Conservation (phyloP, 176 grass and related monocot genomes). For the Triticum aestivum region DNA sequence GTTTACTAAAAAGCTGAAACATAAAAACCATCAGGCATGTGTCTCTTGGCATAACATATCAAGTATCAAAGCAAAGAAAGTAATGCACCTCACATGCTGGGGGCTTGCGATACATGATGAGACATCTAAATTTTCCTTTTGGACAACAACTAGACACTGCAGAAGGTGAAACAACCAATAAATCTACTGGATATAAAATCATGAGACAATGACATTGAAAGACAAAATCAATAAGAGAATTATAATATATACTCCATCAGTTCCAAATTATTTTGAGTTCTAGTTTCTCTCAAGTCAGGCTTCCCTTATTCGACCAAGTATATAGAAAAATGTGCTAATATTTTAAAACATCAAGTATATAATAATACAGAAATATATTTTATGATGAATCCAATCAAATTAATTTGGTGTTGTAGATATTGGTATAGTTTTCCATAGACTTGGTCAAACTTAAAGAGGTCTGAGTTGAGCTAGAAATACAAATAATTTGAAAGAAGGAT, state of each 20-base stretch:
- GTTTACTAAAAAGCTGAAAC: conserved; percentile 87
- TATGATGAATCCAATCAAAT: background rate
- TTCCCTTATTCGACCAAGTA: background rate
- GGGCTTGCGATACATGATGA: conserved; percentile 83
- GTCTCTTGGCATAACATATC: conserved; percentile 25
- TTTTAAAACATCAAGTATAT: background rate
- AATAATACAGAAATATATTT: background rate
- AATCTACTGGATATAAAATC: background rate
- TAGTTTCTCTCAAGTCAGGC: background rate
- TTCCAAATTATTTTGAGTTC: background rate
- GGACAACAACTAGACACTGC: conserved; percentile 74
- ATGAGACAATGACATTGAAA: conserved; percentile 3
- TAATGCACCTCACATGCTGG: conserved; percentile 75
- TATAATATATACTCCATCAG: background rate
- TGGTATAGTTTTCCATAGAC: background rate
- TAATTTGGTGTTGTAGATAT: background rate
- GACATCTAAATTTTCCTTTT: conserved; percentile 74
- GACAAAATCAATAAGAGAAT: background rate
- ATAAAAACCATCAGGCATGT: conserved; percentile 17
- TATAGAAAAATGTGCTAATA: background rate
- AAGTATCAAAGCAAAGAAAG: conserved; percentile 6
- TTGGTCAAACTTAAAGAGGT: background rate
- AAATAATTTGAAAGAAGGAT: background rate
- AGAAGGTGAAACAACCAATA: conserved; percentile 16
- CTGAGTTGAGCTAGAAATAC: background rate